phyloP scores from a whole-genome alignment of 352 stramenopile genomes.

The Blastocystis sp. region DNA sequence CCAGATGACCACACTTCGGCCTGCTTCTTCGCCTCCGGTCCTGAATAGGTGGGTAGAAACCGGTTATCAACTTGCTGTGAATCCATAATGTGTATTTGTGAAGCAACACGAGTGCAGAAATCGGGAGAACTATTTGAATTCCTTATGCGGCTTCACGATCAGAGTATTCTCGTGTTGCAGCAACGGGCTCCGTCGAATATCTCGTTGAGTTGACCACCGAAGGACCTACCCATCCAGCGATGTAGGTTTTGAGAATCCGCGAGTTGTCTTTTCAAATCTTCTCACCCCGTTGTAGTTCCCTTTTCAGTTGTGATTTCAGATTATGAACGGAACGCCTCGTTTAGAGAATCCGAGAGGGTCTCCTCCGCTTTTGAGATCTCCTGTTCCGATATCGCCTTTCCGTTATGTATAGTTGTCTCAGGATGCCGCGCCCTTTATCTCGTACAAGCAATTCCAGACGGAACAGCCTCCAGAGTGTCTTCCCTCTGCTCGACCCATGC shows the following conservation, averaged over 20 bases:
- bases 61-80: not conserved
- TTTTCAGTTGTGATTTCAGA: not conserved
- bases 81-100: conserved; percentile 10
- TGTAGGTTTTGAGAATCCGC: not conserved
- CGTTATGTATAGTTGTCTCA: not conserved
- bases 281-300: not conserved
- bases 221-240: not conserved
- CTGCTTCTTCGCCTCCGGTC: not conserved
- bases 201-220: not conserved
- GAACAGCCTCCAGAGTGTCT: not conserved
- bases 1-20: too few species aligned
- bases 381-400: not conserved
- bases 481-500: not conserved
- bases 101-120: too few species aligned
- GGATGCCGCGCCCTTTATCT: not conserved
- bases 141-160: too few species aligned
- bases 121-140: too few species aligned
- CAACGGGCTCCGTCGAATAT: too few species aligned
- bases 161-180: too few species aligned
- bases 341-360: not conserved
- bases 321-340: not conserved
- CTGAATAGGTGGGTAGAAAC: conserved; percentile 1
- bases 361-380: not conserved
- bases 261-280: not conserved
- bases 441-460: not conserved